Percentiles rank a stretch among this genome's conserved stretches.
Conservation (phyloP, 2,329 filamentous ascomycete genomes). For the Fusarium sp. region DNA sequence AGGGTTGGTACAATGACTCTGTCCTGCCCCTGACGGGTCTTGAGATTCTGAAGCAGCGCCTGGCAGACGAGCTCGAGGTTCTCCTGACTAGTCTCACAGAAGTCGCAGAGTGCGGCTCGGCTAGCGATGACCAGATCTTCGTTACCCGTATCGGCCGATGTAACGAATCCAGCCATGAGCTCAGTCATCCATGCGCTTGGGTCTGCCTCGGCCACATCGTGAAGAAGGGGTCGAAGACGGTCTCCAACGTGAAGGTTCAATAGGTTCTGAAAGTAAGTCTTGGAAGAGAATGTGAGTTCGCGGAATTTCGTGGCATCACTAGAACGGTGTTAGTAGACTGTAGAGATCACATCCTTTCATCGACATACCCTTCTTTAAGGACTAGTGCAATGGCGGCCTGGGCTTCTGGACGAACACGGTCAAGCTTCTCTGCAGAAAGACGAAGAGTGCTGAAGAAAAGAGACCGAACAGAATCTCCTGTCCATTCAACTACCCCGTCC, state of each 20-base stretch:
- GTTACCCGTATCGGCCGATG: constrained; percentile 81
- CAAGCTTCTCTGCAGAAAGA: constrained; percentile 88
- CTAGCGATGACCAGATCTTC: constrained; percentile 79
- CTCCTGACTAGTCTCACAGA: constrained; percentile 56
- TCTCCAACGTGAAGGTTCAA: constrained; percentile 58
- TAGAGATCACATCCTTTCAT: neutral
- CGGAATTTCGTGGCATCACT: constrained; percentile 53
- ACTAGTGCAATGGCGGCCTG: constrained; percentile 64
- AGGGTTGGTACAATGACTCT: constrained; percentile 80
- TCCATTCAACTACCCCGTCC: constrained; percentile 28
- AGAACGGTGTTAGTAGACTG: constrained; percentile 36
- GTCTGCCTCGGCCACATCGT: constrained; percentile 48
- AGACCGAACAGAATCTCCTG: constrained; percentile 48
- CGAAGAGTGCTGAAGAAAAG: constrained; percentile 69
- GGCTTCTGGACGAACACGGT: constrained; percentile 81
- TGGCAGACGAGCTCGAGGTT: constrained; percentile 60
- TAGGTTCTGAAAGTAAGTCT: constrained; percentile 67
- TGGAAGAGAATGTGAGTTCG: constrained; percentile 66
- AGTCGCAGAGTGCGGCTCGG: constrained; percentile 71
- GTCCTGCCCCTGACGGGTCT: constrained; percentile 68
- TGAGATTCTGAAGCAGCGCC: constrained; percentile 67
- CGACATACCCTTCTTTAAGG: constrained; percentile 59
- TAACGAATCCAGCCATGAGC: constrained; percentile 75
- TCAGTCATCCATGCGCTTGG: constrained; percentile 57
- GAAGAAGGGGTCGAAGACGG: constrained; percentile 52